These are phyloP conservation scores for Avena atlantica DNA, from an alignment of 176 grass and related monocot genomes.

Conservation along the genomic window DNA sequence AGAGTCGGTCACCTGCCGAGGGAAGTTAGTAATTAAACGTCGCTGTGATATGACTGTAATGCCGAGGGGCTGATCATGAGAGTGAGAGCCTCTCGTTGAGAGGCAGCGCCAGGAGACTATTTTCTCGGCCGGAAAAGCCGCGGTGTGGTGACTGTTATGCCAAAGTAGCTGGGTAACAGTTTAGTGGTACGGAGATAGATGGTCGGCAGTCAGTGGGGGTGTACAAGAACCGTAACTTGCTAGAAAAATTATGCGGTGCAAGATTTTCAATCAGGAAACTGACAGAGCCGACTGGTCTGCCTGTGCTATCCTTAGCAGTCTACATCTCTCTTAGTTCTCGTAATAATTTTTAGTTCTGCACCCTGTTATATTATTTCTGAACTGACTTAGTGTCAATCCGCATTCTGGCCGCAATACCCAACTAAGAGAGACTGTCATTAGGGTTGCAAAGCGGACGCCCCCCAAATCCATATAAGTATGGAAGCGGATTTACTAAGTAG, in stretches of 20 bases:
- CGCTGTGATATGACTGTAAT: not conserved
- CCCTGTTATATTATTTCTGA: no score
- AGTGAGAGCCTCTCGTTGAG: no score
- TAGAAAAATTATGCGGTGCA: no score
- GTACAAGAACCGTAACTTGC: not conserved
- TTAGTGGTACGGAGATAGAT: constrained; percentile 8
- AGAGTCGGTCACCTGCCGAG: constrained; percentile 25
- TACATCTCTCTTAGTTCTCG: no score
- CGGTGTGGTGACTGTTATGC: not conserved
- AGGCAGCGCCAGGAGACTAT: not conserved
- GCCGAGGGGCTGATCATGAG: not conserved
- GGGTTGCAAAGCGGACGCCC: no score
- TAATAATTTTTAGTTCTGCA: no score
- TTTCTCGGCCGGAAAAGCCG: not conserved
- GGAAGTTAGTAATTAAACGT: constrained; percentile 8
- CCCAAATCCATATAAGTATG: no score
- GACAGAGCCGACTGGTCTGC: not conserved
- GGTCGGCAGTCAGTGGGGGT: not conserved
- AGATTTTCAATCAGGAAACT: not conserved
- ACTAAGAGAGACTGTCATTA: no score
- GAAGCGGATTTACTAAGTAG: no score
- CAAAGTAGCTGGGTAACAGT: not conserved
- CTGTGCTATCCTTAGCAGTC: not conserved
- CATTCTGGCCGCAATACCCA: no score
- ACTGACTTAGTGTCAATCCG: no score